A percentile compares a stretch with the other conserved stretches of the same genome.
These are phyloP conservation scores for Brassica balearica DNA, from an alignment of 441 rosid species.

Conservation along the genomic window DNA sequence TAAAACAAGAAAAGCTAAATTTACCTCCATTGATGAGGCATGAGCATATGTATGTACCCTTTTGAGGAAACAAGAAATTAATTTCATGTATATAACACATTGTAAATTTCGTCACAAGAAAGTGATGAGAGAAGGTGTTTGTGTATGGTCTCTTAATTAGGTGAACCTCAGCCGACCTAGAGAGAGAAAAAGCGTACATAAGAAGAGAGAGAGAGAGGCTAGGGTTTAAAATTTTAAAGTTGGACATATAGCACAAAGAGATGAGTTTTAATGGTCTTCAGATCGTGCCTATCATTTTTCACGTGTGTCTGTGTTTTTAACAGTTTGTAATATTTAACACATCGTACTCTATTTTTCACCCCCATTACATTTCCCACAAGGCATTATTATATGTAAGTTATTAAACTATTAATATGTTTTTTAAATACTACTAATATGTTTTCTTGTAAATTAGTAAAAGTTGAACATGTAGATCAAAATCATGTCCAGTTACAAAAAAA, in stretches of 20 bases:
- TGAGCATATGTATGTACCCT: conserved; percentile 42
- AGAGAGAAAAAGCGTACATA: conserved; percentile 35
- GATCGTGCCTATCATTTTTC: conserved; percentile 50
- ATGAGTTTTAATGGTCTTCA: conserved; percentile 45
- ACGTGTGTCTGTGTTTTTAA: conserved; percentile 57
- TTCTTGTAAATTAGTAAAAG: conserved; percentile 6
- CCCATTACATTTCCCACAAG: conserved; percentile 20
- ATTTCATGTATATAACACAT: conserved; percentile 27
- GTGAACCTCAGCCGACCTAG: conserved; percentile 49
- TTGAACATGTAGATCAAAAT: neutral
- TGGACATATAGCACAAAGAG: conserved; percentile 50
- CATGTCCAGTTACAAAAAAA: too few species aligned
- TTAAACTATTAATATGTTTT: too few species aligned
- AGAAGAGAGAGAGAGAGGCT: conserved; percentile 25
- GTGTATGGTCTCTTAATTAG: conserved; percentile 39
- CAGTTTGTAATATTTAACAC: conserved; percentile 50
- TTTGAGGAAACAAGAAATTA: conserved; percentile 46
- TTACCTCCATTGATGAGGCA: conserved; percentile 48
- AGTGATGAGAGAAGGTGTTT: conserved; percentile 27
- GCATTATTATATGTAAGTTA: conserved; percentile 17
- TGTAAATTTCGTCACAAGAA: conserved; percentile 31
- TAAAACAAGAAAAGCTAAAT: conserved; percentile 37
- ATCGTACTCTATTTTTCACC: conserved; percentile 16
- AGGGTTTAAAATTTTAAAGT: conserved; percentile 37
- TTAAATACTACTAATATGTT: neutral